Base-by-base conservation (phyloP, 164 flowering plant species). In the Tetracentron sinense region DNA sequence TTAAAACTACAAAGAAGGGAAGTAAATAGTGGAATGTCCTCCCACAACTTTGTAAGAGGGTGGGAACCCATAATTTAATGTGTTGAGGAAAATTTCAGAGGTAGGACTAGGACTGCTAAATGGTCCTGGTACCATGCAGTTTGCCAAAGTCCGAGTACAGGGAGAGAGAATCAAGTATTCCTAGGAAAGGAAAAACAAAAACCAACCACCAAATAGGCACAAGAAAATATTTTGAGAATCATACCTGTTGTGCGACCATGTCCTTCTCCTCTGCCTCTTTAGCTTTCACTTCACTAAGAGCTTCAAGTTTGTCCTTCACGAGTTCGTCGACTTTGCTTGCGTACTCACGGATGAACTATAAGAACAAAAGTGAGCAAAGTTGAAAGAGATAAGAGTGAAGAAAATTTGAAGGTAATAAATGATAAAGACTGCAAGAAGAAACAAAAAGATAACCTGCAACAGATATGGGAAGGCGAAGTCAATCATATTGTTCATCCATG, bases 191-290 rank as follows among this genome's bases (percentile, higher is more conserved):
- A 54, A 11, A 42, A 54, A 19, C 5, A 25, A 42, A 28, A 26
- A 27, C 12, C 5, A 17, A 22, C n/a, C 38, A 33, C 38, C 38
- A 4, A 33, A 33, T 8, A 33, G 38, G 38, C 6, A 42, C 12
- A 48, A 12, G 20, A 30, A 22, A 59, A 33, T n/a, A 42, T n/a
- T 58, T 44, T 56, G 11, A 7, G 5, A 25, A 64, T 50, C 42
- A 17, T 69, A 95, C 99, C 99, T 95, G 99, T 60, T 92, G 99
- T 25, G 90, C 87, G 56, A 90, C 78, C 35, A 88, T 73, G 4
- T 92, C 99, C 74, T 95, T 92, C 81, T 95, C 99, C 73, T 95
- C 98, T 64, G 69, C 69, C 76, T 92, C 98, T 75, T 92, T 95
- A 54, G 90, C 83, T 75, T 87, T 95, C 44, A 75, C 88, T 72